Percentiles rank a stretch among this genome's conserved stretches.
Conservation (phyloP, 805 yeast species). For the Myxozyma geophila region DNA sequence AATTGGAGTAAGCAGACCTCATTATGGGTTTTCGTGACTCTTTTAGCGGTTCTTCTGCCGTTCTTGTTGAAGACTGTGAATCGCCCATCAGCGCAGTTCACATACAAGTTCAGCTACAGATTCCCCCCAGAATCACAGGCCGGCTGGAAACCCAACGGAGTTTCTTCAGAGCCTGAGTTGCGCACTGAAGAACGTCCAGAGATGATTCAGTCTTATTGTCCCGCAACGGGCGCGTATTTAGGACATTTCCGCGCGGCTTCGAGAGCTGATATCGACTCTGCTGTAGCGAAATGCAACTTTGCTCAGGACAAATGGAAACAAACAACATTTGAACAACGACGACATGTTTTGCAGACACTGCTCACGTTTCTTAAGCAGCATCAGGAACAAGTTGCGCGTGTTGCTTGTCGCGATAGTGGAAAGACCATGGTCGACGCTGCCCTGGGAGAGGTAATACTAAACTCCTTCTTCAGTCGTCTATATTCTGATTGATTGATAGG, state of each 20-base stretch:
- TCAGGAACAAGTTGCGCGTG: slow-evolving; percentile 84
- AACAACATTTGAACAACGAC: slow-evolving; percentile 67
- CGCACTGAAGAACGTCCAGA: slow-evolving; percentile 28
- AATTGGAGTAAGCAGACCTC: background rate
- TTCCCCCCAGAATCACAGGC: slow-evolving; percentile 29
- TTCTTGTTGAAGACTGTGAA: background rate
- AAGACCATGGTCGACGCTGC: slow-evolving; percentile 95
- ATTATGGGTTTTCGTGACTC: slow-evolving; percentile 2
- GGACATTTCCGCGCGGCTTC: slow-evolving; percentile 72
- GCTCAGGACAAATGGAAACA: slow-evolving; percentile 61
- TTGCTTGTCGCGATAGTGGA: slow-evolving; percentile 96
- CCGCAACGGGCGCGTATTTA: slow-evolving; percentile 90
- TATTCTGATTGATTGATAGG: slow-evolving; percentile 51
- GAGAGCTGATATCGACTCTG: slow-evolving; percentile 70
- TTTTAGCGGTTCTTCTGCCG: background rate
- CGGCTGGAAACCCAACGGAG: slow-evolving; percentile 14
- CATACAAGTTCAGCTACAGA: slow-evolving; percentile 13
- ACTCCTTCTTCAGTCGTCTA: background rate
- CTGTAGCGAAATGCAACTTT: slow-evolving; percentile 55
- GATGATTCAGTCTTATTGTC: slow-evolving; percentile 83
- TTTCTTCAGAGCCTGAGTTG: background rate
- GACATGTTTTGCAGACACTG: slow-evolving; percentile 71
- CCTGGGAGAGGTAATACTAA: slow-evolving; percentile 50
- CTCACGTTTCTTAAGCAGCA: slow-evolving; percentile 72
- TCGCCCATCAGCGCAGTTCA: background rate